phyloP scores from a whole-genome alignment of 371 early-diverging fungal genomes.

The Chytridium lagenaria region DNA sequence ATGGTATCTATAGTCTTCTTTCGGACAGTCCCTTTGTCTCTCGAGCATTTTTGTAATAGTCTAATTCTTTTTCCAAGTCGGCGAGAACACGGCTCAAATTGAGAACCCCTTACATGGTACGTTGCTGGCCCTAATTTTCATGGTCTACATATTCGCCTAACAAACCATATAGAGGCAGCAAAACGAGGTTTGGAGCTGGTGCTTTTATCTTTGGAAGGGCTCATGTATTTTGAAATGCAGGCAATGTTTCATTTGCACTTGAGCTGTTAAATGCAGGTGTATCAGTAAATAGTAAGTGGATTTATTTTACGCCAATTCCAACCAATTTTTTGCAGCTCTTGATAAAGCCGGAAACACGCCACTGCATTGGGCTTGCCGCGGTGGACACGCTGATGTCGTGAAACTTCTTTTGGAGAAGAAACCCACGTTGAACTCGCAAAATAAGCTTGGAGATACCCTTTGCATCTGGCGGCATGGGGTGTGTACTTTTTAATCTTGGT shows the following conservation, averaged over 20 bases:
- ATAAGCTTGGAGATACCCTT: slow-evolving; percentile 60
- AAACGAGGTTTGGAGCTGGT: slow-evolving; percentile 41
- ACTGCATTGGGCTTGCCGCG: slow-evolving; percentile 60
- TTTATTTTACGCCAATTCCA: neutral
- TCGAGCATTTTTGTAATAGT: neutral
- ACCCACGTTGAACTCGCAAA: slow-evolving; percentile 53
- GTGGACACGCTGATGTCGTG: slow-evolving; percentile 55
- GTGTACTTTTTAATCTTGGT: neutral
- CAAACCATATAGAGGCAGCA: slow-evolving; percentile 43
- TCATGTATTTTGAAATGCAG: no score
- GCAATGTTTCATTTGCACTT: slow-evolving; percentile 52
- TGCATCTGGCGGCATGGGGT: slow-evolving; percentile 60
- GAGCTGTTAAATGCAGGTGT: slow-evolving; percentile 58
- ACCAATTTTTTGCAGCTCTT: slow-evolving; percentile 31
- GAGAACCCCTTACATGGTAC: slow-evolving; percentile 61
- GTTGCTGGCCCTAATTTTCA: slow-evolving; percentile 6
- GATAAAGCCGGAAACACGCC: slow-evolving; percentile 61
- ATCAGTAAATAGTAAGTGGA: slow-evolving; percentile 50
- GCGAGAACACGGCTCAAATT: slow-evolving; percentile 56
- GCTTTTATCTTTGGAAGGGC: slow-evolving; percentile 17
- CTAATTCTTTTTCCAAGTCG: slow-evolving; percentile 39
- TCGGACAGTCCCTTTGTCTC: no score
- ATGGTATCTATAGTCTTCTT: slow-evolving; percentile 45
- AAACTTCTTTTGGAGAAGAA: slow-evolving; percentile 44
- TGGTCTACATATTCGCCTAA: neutral